Evolutionary conservation across 768 basidiomycete species (phyloP).

Genomic region (Nidula microcarpa): DNA sequence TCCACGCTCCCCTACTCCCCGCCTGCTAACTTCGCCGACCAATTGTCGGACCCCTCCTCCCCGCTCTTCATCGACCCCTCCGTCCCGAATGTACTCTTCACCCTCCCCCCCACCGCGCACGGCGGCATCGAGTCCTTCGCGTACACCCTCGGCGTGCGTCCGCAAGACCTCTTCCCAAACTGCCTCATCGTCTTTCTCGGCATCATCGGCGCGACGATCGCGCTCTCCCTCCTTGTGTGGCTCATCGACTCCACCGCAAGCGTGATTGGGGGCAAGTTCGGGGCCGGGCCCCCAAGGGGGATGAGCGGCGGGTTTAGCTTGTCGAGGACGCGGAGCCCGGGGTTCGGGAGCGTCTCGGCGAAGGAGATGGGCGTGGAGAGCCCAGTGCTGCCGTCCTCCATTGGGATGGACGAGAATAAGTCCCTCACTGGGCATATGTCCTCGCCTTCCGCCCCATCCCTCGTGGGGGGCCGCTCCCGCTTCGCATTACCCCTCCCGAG

Average conservation of each 20-base stretch:
- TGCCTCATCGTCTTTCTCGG: conserved; percentile 82
- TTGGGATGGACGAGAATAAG: conserved; percentile 42
- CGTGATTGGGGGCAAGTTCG: conserved; percentile 21
- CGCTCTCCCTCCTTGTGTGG: conserved; percentile 72
- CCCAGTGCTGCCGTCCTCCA: background rate
- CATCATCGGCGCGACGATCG: conserved; percentile 69
- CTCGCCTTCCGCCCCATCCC: conserved; percentile 16
- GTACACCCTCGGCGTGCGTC: conserved; percentile 76
- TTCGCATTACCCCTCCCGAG: conserved; percentile 28
- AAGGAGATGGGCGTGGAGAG: background rate
- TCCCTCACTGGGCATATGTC: conserved; percentile 38
- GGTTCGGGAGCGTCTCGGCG: background rate
- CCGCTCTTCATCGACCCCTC: conserved; percentile 73
- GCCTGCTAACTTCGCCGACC: conserved; percentile 67
- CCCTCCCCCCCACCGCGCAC: conserved; percentile 56
- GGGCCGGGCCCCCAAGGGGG: background rate
- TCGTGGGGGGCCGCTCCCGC: conserved; percentile 13
- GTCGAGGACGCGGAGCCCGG: conserved; percentile 16
- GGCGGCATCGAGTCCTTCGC: conserved; percentile 82
- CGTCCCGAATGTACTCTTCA: conserved; percentile 71
- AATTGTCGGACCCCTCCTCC: conserved; percentile 67
- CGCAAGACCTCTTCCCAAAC: conserved; percentile 77
- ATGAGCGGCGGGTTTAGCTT: conserved; percentile 12
- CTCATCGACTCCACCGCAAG: conserved; percentile 56
- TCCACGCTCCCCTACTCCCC: conserved; percentile 55